A percentile compares a stretch with the other conserved stretches of the same genome.
These are phyloP conservation scores for Penstemon newberryi DNA, from an alignment of 257 asterid species.

Conservation along the genomic window DNA sequence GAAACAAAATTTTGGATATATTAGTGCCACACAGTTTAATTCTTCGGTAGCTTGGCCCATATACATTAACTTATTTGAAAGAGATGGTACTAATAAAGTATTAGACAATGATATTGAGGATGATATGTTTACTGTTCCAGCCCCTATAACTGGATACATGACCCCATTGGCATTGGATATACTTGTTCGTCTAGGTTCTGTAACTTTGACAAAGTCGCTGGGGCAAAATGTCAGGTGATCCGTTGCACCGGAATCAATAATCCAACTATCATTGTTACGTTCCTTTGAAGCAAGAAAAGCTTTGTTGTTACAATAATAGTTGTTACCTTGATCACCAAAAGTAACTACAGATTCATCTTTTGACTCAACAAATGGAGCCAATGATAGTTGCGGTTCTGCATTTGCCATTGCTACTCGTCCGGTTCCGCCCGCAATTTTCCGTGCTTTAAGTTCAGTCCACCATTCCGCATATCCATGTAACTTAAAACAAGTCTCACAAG, in stretches of 20 bases:
- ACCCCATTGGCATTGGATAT: conserved; percentile 7
- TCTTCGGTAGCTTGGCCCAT: background rate
- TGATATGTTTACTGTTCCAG: background rate
- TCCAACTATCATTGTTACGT: background rate
- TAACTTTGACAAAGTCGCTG: background rate
- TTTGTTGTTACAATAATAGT: too few species aligned
- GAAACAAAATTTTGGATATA: background rate
- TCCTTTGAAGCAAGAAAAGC: background rate
- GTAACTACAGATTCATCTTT: background rate
- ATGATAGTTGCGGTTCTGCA: background rate
- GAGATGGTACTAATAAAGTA: background rate
- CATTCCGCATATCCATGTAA: background rate
- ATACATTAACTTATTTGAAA: conserved; percentile 1
- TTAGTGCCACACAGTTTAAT: conserved; percentile 12
- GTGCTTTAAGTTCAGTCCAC: background rate
- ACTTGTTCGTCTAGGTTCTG: background rate
- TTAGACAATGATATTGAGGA: background rate
- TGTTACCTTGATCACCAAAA: background rate
- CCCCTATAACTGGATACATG: background rate
- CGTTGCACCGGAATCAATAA: background rate
- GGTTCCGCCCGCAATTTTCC: background rate
- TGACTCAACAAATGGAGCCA: background rate
- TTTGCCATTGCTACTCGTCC: background rate
- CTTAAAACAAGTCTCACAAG: conserved; percentile 1
- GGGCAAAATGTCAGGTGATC: background rate